These are phyloP conservation scores for Mangifera indica DNA, from an alignment of 345 rosid genomes.

Conservation along the genomic window DNA sequence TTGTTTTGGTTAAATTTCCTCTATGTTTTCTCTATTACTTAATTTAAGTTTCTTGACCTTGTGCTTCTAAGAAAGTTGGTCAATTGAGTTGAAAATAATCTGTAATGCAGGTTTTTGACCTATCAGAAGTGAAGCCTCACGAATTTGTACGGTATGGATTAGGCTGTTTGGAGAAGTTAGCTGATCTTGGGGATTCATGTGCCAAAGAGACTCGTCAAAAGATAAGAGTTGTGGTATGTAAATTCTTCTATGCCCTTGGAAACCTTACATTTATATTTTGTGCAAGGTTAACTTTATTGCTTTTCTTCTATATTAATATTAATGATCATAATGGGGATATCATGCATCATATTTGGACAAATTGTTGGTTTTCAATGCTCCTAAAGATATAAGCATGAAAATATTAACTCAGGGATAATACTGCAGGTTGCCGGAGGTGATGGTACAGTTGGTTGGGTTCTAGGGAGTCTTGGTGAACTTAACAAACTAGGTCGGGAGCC, in stretches of 20 bases:
- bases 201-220: slow-evolving; percentile 79
- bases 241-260: not conserved
- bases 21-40: slow-evolving; percentile 3
- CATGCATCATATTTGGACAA: not conserved
- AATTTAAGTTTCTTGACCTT: not conserved
- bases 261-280: not conserved
- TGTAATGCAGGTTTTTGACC: slow-evolving; percentile 70
- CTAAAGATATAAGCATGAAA: slow-evolving; percentile 2
- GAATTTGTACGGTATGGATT: slow-evolving; percentile 80
- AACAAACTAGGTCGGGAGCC: slow-evolving; percentile 49
- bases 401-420: slow-evolving; percentile 22
- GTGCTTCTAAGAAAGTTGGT: not conserved
- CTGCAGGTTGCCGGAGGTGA: slow-evolving; percentile 99
- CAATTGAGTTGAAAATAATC: slow-evolving; percentile 10
- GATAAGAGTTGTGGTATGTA: slow-evolving; percentile 79
- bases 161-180: slow-evolving; percentile 76
- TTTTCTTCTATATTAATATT: not conserved
- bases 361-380: not conserved
- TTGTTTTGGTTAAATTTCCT: not conserved
- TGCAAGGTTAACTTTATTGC: not conserved
- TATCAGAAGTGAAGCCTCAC: slow-evolving; percentile 71
- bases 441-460: slow-evolving; percentile 98
- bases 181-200: slow-evolving; percentile 62
- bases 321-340: not conserved
- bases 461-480: slow-evolving; percentile 80